Percentiles rank a stretch among this genome's conserved stretches.
Evolutionary conservation across 1,139 yeast species (phyloP).

Genomic region (Saccharomyces pastorianus): DNA sequence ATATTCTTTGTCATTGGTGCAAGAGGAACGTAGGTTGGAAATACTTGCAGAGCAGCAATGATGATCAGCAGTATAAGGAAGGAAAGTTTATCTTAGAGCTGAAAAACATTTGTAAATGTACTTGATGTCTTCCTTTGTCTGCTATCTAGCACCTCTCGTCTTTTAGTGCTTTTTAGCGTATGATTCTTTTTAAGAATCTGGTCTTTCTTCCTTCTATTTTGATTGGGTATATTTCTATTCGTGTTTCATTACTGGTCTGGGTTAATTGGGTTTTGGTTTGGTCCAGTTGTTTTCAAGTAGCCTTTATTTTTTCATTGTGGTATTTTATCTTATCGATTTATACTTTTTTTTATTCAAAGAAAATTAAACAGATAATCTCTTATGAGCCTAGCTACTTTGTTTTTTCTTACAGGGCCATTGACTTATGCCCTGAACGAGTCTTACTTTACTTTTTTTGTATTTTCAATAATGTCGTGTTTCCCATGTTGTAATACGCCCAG

Average conservation of each 20-base stretch:
- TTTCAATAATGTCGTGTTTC: neutral
- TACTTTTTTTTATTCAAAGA: neutral
- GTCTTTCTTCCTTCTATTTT: neutral
- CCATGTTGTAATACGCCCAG: neutral
- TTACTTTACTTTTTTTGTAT: neutral
- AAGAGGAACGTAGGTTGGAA: conserved; percentile 39
- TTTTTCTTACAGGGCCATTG: neutral
- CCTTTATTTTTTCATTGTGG: neutral
- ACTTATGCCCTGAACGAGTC: neutral
- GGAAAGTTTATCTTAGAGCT: conserved; percentile 38
- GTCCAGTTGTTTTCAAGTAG: neutral
- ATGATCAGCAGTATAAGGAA: conserved; percentile 37
- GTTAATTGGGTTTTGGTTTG: neutral
- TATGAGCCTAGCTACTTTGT: neutral
- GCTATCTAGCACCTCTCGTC: neutral
- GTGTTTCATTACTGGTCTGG: neutral
- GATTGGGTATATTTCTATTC: neutral
- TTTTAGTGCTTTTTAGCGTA: neutral
- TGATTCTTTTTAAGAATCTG: neutral
- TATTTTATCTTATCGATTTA: neutral
- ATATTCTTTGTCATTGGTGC: conserved; percentile 39
- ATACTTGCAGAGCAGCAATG: conserved; percentile 33
- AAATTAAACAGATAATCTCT: neutral
- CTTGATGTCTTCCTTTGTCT: conserved; percentile 4
- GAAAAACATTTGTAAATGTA: conserved; percentile 27